Base-by-base conservation (phyloP, 2,329 filamentous ascomycete genomes). In the Paramyrothecium sp. region DNA sequence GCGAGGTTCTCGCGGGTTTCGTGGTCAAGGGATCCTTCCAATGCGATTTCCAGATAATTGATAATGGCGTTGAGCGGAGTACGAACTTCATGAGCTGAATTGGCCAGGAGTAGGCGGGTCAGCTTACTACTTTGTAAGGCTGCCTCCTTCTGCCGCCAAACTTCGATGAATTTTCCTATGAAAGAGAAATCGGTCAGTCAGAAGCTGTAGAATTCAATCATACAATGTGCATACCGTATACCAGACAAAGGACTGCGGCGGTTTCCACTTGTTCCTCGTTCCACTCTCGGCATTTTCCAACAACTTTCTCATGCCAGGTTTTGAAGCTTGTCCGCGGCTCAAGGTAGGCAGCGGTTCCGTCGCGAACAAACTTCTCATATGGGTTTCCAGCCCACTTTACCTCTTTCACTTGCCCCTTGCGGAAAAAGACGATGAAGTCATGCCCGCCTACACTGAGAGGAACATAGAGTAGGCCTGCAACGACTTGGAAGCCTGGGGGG, bases 11-110 rank as follows among this genome's bases (percentile, higher is more conserved):
- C 92, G 20, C 93, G 81, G 0, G 91, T 96, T 67, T 96, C 92
- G 17, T 85, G 78, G 61, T 96, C 92, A 3, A 97, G 77, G 0
- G 80, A 77, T 0, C 92, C 91, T 73, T 97, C 92, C 1, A 97
- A 75, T 0, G 92, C 92, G 61, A 97, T 96, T 65, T 97, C 92
- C 1, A 97, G 82, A 63, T 96, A 97, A 65, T 97, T 97, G 73
- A 97, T 96, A 66, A 97, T 96, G 17, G 92, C 92, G 67, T 97
- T 97, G 2, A 97, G 76, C 0, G 92, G 92, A 0, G 92, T 97
- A 53, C 93, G 88, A 10, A 97, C 91, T 75, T 97, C 92, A 62
- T 97, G 93, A 0, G 92, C 92, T 0, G 92, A 96, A 62, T 97
- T 96, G 4, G 92, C 90, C 21, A 97, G 78, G 2, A 97, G 74